phyloP scores from a whole-genome alignment of 2,329 filamentous ascomycete species.

The Paracorniculantispora psalliotae region DNA sequence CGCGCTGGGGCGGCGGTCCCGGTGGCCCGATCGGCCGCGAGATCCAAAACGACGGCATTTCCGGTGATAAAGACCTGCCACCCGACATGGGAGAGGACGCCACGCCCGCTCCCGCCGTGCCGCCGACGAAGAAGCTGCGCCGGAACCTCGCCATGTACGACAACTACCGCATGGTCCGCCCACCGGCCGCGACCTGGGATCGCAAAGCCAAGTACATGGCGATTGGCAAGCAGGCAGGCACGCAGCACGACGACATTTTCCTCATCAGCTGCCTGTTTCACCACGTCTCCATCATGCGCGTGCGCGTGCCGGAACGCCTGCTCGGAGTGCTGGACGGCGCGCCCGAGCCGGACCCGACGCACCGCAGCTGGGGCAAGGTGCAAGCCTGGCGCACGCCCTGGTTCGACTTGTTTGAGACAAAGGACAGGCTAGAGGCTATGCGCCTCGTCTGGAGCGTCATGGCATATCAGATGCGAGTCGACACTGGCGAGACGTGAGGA shows the following conservation, averaged over 20 bases:
- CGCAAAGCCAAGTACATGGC: conserved; percentile 52
- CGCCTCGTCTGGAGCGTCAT: conserved; percentile 54
- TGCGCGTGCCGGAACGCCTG: conserved; percentile 51
- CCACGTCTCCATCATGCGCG: conserved; percentile 53
- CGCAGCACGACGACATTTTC: conserved; percentile 55
- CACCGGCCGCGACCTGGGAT: conserved; percentile 56
- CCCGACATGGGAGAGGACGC: conserved; percentile 22
- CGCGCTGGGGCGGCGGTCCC: conserved; percentile 58
- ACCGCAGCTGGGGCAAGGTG: conserved; percentile 46
- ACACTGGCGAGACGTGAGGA: too few relatives aligned
- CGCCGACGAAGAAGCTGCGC: conserved; percentile 43
- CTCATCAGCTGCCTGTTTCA: conserved; percentile 56
- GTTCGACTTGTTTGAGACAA: conserved; percentile 54
- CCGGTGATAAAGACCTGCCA: conserved; percentile 42
- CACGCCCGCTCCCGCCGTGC: conserved; percentile 22
- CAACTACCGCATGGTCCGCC: conserved; percentile 57
- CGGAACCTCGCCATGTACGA: conserved; percentile 57
- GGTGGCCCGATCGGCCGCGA: conserved; percentile 61
- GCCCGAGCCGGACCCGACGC: conserved; percentile 27
- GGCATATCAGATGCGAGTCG: conserved; percentile 49
- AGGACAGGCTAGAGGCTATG: conserved; percentile 54
- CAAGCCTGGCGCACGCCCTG: conserved; percentile 54
- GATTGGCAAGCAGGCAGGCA: conserved; percentile 46
- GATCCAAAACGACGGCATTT: conserved; percentile 42
- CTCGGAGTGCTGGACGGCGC: conserved; percentile 49